Percentiles rank a stretch among this genome's conserved stretches.
Evolutionary conservation across 169 alveolate species (phyloP).

Genomic region (Babesia gibsoni): DNA sequence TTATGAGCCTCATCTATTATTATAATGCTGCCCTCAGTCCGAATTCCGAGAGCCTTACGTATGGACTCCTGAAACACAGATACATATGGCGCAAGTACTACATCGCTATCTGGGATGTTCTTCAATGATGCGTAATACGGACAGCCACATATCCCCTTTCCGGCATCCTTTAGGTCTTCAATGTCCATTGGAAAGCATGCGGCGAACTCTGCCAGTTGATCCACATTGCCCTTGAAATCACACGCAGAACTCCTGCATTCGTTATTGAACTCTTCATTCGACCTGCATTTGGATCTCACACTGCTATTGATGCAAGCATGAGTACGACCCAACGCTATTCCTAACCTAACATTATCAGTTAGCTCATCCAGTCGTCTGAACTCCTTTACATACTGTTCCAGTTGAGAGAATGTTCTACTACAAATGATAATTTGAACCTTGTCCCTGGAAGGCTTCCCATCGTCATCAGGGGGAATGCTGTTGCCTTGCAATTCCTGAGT

Average conservation of each 20-base stretch:
- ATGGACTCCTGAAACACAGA: slow-evolving; percentile 81
- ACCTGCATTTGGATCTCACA: slow-evolving; percentile 65
- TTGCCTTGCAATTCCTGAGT: background rate
- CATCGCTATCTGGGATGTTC: slow-evolving; percentile 75
- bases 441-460: background rate
- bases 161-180: slow-evolving; percentile 75
- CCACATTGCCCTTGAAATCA: slow-evolving; percentile 71
- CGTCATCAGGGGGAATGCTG: background rate
- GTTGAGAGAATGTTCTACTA: slow-evolving; percentile 90
- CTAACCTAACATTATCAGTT: slow-evolving; percentile 72
- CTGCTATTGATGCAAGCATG: slow-evolving; percentile 82
- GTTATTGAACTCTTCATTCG: slow-evolving; percentile 70
- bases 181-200: slow-evolving; percentile 79
- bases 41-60: slow-evolving; percentile 72
- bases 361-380: slow-evolving; percentile 67
- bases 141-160: slow-evolving; percentile 72
- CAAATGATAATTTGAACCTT: slow-evolving; percentile 76
- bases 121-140: slow-evolving; percentile 87
- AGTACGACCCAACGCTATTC: slow-evolving; percentile 78
- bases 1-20: slow-evolving; percentile 95
- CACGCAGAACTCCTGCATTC: slow-evolving; percentile 72
- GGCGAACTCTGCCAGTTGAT: slow-evolving; percentile 62
- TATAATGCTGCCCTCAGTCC: slow-evolving; percentile 77
- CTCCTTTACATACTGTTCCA: slow-evolving; percentile 87
- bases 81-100: slow-evolving; percentile 88